These are phyloP conservation scores for Solidago caesia DNA, from an alignment of 129 eudicot genomes.

Conservation along the genomic window DNA sequence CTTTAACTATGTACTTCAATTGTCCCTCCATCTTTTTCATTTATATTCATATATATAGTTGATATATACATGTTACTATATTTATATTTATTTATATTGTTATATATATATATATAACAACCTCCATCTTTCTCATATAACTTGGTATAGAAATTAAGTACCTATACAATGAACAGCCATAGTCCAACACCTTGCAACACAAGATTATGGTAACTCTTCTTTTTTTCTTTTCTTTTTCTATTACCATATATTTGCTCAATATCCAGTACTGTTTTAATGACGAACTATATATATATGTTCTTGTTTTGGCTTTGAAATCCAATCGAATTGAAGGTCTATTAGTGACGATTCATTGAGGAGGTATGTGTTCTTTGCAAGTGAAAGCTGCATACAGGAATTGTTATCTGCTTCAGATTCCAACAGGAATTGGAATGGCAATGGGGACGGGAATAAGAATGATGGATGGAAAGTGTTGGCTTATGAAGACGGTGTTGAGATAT, in stretches of 20 bases:
- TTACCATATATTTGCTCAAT: neutral
- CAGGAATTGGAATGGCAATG: slow-evolving; percentile 40
- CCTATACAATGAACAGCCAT: slow-evolving; percentile 34
- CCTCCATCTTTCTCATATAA: slow-evolving; percentile 23
- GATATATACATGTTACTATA: slow-evolving; percentile 18
- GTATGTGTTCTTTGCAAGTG: slow-evolving; percentile 81
- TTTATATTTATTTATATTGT: neutral
- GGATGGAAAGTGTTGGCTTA: slow-evolving; percentile 74
- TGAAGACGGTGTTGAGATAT: slow-evolving; percentile 82
- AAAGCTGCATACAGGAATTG: slow-evolving; percentile 85
- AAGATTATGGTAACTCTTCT: slow-evolving; percentile 58
- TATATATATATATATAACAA: slow-evolving; percentile 20
- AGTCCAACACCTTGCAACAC: slow-evolving; percentile 60
- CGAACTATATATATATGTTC: neutral
- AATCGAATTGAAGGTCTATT: slow-evolving; percentile 50
- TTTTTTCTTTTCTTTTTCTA: neutral
- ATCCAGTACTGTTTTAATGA: slow-evolving; percentile 17
- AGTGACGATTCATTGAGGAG: slow-evolving; percentile 90
- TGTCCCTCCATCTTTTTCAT: slow-evolving; percentile 31
- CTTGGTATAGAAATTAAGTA: slow-evolving; percentile 6
- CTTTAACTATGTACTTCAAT: slow-evolving; percentile 48
- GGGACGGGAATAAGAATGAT: slow-evolving; percentile 25
- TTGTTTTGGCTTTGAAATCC: slow-evolving; percentile 19
- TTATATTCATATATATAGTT: slow-evolving; percentile 5
- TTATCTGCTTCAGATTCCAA: slow-evolving; percentile 77